These are phyloP conservation scores for Magnusiomyces paraingens DNA, from an alignment of 1,139 yeast species.

Conservation along the genomic window DNA sequence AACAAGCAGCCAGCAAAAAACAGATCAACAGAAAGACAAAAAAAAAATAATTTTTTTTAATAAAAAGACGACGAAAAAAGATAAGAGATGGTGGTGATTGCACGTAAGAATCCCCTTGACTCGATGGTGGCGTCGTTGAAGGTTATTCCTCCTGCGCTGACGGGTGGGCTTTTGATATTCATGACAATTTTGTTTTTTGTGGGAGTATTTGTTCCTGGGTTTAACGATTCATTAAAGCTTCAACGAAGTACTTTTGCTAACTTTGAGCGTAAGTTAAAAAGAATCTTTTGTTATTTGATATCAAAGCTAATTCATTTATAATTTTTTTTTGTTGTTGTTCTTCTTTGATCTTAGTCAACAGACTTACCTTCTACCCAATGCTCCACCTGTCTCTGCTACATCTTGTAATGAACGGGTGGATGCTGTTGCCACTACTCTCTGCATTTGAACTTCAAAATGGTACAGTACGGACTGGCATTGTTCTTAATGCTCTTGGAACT, in stretches of 20 bases:
- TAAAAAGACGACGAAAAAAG: too few relatives aligned
- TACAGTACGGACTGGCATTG: slow-evolving; percentile 80
- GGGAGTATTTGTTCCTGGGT: slow-evolving; percentile 30
- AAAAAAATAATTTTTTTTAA: not conserved
- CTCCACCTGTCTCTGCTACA: slow-evolving; percentile 60
- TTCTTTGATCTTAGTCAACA: slow-evolving; percentile 36
- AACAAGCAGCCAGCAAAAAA: not conserved
- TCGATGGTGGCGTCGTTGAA: slow-evolving; percentile 12
- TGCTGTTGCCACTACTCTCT: slow-evolving; percentile 56
- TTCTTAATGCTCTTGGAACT: slow-evolving; percentile 66
- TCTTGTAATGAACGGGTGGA: slow-evolving; percentile 54
- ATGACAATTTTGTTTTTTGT: slow-evolving; percentile 38
- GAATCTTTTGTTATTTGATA: not conserved
- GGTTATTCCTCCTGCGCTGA: slow-evolving; percentile 51
- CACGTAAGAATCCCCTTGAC: slow-evolving; percentile 7
- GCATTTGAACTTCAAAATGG: slow-evolving; percentile 70
- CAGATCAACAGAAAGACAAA: not conserved
- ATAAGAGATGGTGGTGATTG: slow-evolving; percentile 3
- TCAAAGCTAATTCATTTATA: not conserved
- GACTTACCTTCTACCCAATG: slow-evolving; percentile 69
- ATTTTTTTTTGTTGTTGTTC: not conserved
- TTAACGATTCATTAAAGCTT: slow-evolving; percentile 39
- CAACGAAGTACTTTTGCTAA: slow-evolving; percentile 52
- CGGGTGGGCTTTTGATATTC: slow-evolving; percentile 59
- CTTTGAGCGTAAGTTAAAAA: slow-evolving; percentile 37